Percentiles rank a stretch among this genome's conserved stretches.
Evolutionary conservation across 257 asterid genomes (phyloP).

Genomic region (Avicennia marina): DNA sequence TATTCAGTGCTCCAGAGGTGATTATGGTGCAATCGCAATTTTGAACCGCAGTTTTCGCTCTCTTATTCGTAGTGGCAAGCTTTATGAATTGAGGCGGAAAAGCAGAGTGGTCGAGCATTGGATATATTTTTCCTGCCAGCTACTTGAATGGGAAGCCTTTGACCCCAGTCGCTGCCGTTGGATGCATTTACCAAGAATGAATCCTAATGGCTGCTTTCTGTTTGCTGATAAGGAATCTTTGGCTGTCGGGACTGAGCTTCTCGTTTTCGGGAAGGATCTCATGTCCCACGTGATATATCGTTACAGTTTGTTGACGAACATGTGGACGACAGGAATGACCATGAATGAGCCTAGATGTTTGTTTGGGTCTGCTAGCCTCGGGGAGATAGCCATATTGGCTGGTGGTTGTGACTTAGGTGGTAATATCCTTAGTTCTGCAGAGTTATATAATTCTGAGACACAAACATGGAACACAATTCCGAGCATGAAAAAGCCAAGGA

Average conservation of each 20-base stretch:
- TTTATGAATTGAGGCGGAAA: constrained; percentile 59
- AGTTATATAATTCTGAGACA: constrained; percentile 56
- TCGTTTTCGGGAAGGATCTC: constrained; percentile 76
- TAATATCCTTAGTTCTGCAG: constrained; percentile 53
- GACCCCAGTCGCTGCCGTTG: constrained; percentile 84
- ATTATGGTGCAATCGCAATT: constrained; percentile 78
- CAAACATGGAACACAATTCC: constrained; percentile 63
- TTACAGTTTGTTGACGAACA: constrained; percentile 75
- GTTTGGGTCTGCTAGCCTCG: constrained; percentile 76
- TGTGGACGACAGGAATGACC: constrained; percentile 78
- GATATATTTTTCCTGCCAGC: constrained; percentile 92
- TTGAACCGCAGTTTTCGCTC: constrained; percentile 65
- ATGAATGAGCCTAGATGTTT: constrained; percentile 84
- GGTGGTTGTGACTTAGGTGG: constrained; percentile 74
- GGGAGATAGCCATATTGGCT: constrained; percentile 73
- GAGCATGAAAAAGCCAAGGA: constrained; percentile 65
- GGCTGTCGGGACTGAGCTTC: constrained; percentile 96
- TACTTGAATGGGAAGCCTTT: constrained; percentile 95
- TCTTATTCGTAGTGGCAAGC: constrained; percentile 65
- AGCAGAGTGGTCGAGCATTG: constrained; percentile 76
- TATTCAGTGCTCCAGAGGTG: constrained; percentile 71
- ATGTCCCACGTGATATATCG: constrained; percentile 66
- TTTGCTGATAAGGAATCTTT: constrained; percentile 88
- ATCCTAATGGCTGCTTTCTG: constrained; percentile 59
- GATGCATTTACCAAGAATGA: constrained; percentile 84